Evolutionary conservation across 176 grass and related monocot genomes (phyloP).

Genomic region (barley (Hordeum vulgare)): DNA sequence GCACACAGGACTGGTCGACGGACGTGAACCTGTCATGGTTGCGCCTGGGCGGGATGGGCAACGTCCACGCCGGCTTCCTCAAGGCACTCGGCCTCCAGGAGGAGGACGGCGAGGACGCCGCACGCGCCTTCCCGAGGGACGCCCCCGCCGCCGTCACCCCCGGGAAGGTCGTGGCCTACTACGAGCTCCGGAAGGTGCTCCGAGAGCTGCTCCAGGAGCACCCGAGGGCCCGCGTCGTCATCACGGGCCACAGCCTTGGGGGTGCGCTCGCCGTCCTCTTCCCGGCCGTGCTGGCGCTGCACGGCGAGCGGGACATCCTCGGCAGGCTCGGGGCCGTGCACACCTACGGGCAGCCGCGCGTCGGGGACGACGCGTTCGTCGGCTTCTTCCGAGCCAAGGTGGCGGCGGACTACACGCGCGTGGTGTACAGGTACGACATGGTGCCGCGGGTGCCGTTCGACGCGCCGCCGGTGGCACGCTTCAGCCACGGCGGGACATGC

Average conservation of each 20-base stretch:
- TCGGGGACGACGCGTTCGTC: constrained; percentile 41
- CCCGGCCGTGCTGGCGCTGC: no score
- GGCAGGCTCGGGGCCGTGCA: no score
- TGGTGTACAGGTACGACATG: constrained; percentile 58
- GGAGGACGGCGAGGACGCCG: constrained; percentile 32
- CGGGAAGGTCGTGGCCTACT: no score
- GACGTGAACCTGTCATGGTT: constrained; percentile 72
- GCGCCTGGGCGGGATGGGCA: constrained; percentile 46
- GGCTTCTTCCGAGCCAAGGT: background rate
- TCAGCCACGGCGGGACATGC: constrained; percentile 42
- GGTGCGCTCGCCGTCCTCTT: no score
- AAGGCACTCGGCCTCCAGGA: constrained; percentile 74
- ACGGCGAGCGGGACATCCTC: no score
- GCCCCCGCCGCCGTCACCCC: background rate
- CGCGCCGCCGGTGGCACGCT: constrained; percentile 13
- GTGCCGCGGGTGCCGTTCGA: constrained; percentile 61
- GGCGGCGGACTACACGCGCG: background rate
- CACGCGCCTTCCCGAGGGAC: constrained; percentile 10
- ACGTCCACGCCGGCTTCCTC: constrained; percentile 80
- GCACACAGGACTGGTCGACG: constrained; percentile 65
- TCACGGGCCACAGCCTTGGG: no score
- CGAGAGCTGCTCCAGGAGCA: no score
- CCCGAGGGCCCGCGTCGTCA: no score
- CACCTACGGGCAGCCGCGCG: background rate
- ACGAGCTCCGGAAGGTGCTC: no score